Percentiles rank a stretch among this genome's conserved stretches.
Conservation (phyloP, 2,329 filamentous ascomycete species). For the Hysterium pulicare region DNA sequence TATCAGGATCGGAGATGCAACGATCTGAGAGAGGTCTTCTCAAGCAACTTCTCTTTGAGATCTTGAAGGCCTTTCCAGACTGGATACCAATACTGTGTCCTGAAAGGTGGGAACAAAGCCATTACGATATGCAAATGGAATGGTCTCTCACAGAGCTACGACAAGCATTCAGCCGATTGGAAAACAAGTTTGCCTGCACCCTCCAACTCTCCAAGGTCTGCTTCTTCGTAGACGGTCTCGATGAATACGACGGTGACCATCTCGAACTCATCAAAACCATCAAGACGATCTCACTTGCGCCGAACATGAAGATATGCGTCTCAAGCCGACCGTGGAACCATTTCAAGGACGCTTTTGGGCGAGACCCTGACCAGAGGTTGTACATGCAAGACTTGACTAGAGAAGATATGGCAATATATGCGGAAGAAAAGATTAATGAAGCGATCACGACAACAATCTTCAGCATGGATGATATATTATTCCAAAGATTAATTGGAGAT, state of each 20-base stretch:
- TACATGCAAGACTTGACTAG: neutral
- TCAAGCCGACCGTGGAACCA: neutral
- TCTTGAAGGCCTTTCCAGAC: conserved; percentile 1
- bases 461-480: neutral
- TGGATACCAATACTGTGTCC: neutral
- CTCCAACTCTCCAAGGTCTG: neutral
- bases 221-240: conserved; percentile 4
- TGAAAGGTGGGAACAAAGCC: neutral
- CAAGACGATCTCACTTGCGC: neutral
- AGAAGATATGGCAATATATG: neutral
- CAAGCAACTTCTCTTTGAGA: conserved; percentile 16
- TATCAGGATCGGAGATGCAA: conserved; percentile 16
- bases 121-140: neutral
- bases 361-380: neutral
- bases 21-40: conserved; percentile 18
- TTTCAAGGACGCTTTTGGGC: neutral
- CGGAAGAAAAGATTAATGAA: neutral
- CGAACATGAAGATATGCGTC: neutral
- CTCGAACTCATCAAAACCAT: neutral
- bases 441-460: neutral
- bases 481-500: neutral
- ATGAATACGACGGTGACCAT: conserved; percentile 2
- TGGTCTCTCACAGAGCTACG: neutral
- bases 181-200: neutral
- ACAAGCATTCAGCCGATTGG: neutral